phyloP scores from a whole-genome alignment of 345 rosid genomes.

The Euphorbia pulcherrima region DNA sequence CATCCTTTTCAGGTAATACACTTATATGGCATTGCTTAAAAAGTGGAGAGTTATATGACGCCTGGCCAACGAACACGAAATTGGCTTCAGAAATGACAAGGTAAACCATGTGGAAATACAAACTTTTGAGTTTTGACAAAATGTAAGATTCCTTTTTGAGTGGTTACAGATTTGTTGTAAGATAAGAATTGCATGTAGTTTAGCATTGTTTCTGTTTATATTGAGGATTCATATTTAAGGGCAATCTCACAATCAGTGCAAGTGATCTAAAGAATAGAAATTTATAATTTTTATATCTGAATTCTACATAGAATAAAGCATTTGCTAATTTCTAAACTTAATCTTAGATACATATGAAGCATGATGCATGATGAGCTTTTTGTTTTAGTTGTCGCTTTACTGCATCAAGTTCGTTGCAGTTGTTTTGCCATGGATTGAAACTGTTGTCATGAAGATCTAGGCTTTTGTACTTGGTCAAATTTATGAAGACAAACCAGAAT shows the following conservation, averaged over 20 bases:
- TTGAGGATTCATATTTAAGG: not conserved
- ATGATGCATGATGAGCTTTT: not conserved
- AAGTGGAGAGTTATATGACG: conserved; percentile 43
- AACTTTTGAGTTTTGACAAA: too few relatives aligned
- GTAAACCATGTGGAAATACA: too few relatives aligned
- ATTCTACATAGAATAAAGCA: not conserved
- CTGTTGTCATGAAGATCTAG: not conserved
- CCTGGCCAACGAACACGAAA: too few relatives aligned
- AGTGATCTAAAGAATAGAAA: not conserved
- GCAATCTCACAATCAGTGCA: not conserved
- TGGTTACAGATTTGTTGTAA: conserved; percentile 2
- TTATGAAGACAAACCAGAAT: too few relatives aligned
- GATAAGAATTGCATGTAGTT: not conserved
- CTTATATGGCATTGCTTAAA: conserved; percentile 55
- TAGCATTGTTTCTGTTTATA: conserved; percentile 1
- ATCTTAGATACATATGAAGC: not conserved
- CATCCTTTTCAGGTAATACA: conserved; percentile 69
- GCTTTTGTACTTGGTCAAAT: not conserved
- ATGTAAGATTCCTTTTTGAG: too few relatives aligned
- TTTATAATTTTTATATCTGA: not conserved
- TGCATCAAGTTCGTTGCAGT: too few relatives aligned
- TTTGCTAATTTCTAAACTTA: not conserved
- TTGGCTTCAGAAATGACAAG: too few relatives aligned
- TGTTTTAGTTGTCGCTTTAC: not conserved
- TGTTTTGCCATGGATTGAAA: not conserved